phyloP scores from a whole-genome alignment of 2,329 filamentous ascomycete genomes.

The Phialophora tarda region DNA sequence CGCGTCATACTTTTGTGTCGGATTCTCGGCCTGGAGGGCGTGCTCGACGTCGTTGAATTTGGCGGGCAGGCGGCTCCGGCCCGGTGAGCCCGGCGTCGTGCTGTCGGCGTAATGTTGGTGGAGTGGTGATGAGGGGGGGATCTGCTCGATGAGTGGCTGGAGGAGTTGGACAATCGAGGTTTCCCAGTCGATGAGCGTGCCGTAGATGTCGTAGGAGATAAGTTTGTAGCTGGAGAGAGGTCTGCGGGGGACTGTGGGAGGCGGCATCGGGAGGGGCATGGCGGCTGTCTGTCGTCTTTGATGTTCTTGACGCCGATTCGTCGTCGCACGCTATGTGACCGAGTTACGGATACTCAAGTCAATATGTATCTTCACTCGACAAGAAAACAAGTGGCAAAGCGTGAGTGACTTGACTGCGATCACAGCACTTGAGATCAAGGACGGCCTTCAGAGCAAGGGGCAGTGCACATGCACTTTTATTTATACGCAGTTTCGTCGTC shows the following conservation, averaged over 20 bases:
- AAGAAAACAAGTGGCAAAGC: not conserved
- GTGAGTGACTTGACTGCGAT: not conserved
- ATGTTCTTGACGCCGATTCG: not conserved
- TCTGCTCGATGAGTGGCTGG: slow-evolving; percentile 34
- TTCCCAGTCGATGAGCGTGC: slow-evolving; percentile 81
- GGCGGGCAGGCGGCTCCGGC: slow-evolving; percentile 21
- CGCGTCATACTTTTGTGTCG: slow-evolving; percentile 63
- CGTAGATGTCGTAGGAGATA: slow-evolving; percentile 79
- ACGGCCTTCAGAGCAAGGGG: not conserved
- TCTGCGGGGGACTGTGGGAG: slow-evolving; percentile 30
- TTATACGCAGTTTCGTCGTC: not conserved
- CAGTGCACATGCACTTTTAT: not conserved
- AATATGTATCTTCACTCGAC: not conserved
- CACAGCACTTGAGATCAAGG: not conserved
- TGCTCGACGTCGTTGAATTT: slow-evolving; percentile 51
- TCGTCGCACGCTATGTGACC: too few species aligned
- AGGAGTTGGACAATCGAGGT: slow-evolving; percentile 65
- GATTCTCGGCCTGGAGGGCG: slow-evolving; percentile 59
- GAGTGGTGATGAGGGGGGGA: slow-evolving; percentile 20
- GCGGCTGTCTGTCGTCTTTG: not conserved
- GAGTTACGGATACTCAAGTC: not conserved
- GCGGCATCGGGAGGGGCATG: slow-evolving; percentile 31
- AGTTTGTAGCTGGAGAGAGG: slow-evolving; percentile 43
- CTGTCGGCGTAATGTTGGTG: slow-evolving; percentile 16
- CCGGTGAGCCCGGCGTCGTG: slow-evolving; percentile 10